phyloP scores from a whole-genome alignment of 2,329 filamentous ascomycete species.

The Cercospora sesami region DNA sequence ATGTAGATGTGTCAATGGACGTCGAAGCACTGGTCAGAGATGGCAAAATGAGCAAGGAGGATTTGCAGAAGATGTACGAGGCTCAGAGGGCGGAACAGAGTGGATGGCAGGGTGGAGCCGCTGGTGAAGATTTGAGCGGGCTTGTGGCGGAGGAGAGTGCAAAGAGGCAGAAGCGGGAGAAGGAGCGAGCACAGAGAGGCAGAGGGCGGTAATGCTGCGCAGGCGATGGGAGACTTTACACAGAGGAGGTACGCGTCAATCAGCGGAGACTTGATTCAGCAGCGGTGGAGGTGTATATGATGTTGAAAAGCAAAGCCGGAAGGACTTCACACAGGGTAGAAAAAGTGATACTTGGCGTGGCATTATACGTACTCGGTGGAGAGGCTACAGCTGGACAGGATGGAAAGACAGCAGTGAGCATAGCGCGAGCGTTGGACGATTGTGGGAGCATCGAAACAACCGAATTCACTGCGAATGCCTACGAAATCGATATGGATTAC shows the following conservation, averaged over 20 bases:
- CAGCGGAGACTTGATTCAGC: not conserved
- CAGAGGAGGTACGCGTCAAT: not conserved
- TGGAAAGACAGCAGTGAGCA: conserved; percentile 2
- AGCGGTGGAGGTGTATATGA: not conserved
- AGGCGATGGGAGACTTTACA: not conserved
- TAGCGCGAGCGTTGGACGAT: not conserved
- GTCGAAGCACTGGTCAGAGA: conserved; percentile 73
- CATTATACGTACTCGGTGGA: not conserved
- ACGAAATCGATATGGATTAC: not conserved
- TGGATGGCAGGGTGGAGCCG: conserved; percentile 62
- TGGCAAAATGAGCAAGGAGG: conserved; percentile 81
- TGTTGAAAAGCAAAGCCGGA: not conserved
- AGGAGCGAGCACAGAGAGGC: conserved; percentile 60
- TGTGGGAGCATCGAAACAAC: not conserved
- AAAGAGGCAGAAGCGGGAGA: conserved; percentile 85
- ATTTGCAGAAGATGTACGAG: conserved; percentile 78
- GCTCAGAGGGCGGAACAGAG: conserved; percentile 62
- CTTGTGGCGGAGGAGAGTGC: conserved; percentile 94
- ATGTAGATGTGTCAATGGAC: conserved; percentile 90
- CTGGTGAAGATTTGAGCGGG: conserved; percentile 87
- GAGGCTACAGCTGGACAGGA: not conserved
- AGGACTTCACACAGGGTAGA: not conserved
- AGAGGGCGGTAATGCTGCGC: conserved; percentile 41
- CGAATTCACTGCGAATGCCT: not conserved
- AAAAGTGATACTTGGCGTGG: not conserved